These are phyloP conservation scores for Dactylellina drechsleri DNA, from an alignment of 2,329 filamentous ascomycete species.

Conservation along the genomic window DNA sequence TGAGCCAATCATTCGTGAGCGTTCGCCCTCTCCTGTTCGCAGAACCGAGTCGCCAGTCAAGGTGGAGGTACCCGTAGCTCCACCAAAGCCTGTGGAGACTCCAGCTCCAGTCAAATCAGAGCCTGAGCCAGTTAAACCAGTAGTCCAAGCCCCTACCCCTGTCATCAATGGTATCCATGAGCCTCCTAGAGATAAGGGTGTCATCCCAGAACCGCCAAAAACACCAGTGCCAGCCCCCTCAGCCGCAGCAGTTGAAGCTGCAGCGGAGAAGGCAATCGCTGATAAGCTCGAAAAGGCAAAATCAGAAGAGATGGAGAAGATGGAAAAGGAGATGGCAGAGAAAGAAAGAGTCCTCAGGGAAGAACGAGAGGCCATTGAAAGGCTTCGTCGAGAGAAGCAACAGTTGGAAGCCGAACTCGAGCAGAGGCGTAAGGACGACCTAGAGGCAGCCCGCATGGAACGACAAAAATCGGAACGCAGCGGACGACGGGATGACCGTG, in stretches of 20 bases:
- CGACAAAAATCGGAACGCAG: slow-evolving; percentile 48
- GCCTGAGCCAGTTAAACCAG: slow-evolving; percentile 29
- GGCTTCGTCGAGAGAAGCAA: slow-evolving; percentile 37
- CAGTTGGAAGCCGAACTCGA: slow-evolving; percentile 45
- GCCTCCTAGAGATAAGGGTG: slow-evolving; percentile 15
- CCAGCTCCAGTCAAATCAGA: slow-evolving; percentile 28
- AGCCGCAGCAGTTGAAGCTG: slow-evolving; percentile 18
- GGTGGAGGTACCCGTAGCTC: slow-evolving; percentile 34
- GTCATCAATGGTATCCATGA: slow-evolving; percentile 16
- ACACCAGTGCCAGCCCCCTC: background rate
- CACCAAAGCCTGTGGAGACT: slow-evolving; percentile 33
- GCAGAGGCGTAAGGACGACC: slow-evolving; percentile 30
- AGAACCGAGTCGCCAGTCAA: slow-evolving; percentile 36
- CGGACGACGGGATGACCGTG: slow-evolving; percentile 43
- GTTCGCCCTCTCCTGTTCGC: slow-evolving; percentile 39
- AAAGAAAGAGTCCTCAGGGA: slow-evolving; percentile 29
- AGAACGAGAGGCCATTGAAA: slow-evolving; percentile 45
- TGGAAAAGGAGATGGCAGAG: slow-evolving; percentile 46
- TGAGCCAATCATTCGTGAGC: slow-evolving; percentile 26
- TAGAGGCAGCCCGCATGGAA: slow-evolving; percentile 49
- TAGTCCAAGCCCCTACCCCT: slow-evolving; percentile 3
- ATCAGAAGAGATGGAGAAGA: slow-evolving; percentile 22
- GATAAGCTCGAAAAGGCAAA: slow-evolving; percentile 41
- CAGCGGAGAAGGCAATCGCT: slow-evolving; percentile 30
- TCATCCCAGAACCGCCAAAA: slow-evolving; percentile 40